A percentile compares a stretch with the other conserved stretches of the same genome.
Evolutionary conservation across 108 stramenopile species (phyloP).

Genomic region (Cyclostephanos invisitatus): DNA sequence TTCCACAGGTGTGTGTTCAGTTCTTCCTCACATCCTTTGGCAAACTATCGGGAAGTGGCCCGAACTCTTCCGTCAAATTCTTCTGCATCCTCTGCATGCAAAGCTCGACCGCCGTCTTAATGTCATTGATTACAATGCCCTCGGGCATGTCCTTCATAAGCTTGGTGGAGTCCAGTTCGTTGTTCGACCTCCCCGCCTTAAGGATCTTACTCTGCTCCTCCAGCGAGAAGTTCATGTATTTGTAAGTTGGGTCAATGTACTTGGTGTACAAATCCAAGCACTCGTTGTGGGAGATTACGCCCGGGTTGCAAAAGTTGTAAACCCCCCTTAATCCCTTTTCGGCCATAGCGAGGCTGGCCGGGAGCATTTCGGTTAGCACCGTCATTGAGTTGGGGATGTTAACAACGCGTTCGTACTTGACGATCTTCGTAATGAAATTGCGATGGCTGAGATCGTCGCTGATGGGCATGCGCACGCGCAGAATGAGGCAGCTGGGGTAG

Average conservation of each 20-base stretch:
- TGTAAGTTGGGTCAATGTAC: conserved; percentile 97
- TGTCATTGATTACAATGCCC: conserved; percentile 87
- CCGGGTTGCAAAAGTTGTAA: conserved; percentile 99
- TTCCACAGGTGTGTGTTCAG: conserved; percentile 1
- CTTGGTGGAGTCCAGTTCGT: conserved; percentile 96
- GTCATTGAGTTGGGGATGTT: conserved; percentile 99
- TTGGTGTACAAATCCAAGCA: conserved; percentile 96
- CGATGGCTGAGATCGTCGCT: conserved; percentile 96
- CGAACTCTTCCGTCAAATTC: conserved; percentile 84
- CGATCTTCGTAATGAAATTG: conserved; percentile 99
- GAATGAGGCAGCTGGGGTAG: conserved; percentile 85
- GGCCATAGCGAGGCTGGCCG: conserved; percentile 92
- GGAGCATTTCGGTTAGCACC: conserved; percentile 96
- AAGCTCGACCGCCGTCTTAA: conserved; percentile 86
- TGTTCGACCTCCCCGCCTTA: conserved; percentile 97
- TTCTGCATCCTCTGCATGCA: conserved; percentile 95
- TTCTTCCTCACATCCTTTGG: conserved; percentile 61
- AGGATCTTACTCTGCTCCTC: conserved; percentile 94
- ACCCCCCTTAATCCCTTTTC: conserved; percentile 90
- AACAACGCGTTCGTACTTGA: conserved; percentile 95
- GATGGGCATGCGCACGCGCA: conserved; percentile 99
- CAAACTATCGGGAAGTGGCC: conserved; percentile 77
- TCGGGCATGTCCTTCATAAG: conserved; percentile 92
- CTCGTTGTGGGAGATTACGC: conserved; percentile 99
- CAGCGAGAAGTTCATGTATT: conserved; percentile 95